Conservation (phyloP, 768 basidiomycete genomes). For the Rhizopogon vesiculosus region DNA sequence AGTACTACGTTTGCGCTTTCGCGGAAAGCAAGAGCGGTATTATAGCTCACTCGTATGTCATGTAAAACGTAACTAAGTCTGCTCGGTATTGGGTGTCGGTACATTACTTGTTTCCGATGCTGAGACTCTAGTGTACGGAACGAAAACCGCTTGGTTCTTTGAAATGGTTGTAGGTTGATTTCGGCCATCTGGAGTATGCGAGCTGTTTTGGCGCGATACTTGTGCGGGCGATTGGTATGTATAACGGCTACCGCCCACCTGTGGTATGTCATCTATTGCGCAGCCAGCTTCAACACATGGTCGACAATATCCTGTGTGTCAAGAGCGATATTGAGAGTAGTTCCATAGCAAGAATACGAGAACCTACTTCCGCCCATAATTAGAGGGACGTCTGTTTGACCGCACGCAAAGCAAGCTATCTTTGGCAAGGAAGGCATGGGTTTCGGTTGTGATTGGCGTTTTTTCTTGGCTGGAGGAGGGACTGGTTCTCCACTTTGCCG, state of each 20-base stretch:
- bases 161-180: neutral
- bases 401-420: conserved; percentile 57
- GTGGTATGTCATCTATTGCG: conserved; percentile 27
- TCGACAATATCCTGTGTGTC: conserved; percentile 56
- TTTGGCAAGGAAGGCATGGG: conserved; percentile 31
- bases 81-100: conserved; percentile 1
- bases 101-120: neutral
- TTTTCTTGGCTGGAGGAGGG: conserved; percentile 34
- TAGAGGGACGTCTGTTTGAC: conserved; percentile 67
- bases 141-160: neutral
- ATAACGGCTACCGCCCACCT: conserved; percentile 3
- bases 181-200: neutral
- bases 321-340: neutral
- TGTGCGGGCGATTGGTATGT: neutral
- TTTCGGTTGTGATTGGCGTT: conserved; percentile 31
- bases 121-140: neutral
- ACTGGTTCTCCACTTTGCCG: conserved; percentile 15
- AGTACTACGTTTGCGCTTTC: too few species aligned
- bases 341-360: neutral
- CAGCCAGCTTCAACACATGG: conserved; percentile 58
- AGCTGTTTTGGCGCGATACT: neutral
- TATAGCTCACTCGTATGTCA: neutral
- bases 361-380: conserved; percentile 70
- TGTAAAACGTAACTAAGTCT: conserved; percentile 1
- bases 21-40: too few species aligned